Conservation (phyloP, 2,329 filamentous ascomycete species). For the Ceratocystis papillata region DNA sequence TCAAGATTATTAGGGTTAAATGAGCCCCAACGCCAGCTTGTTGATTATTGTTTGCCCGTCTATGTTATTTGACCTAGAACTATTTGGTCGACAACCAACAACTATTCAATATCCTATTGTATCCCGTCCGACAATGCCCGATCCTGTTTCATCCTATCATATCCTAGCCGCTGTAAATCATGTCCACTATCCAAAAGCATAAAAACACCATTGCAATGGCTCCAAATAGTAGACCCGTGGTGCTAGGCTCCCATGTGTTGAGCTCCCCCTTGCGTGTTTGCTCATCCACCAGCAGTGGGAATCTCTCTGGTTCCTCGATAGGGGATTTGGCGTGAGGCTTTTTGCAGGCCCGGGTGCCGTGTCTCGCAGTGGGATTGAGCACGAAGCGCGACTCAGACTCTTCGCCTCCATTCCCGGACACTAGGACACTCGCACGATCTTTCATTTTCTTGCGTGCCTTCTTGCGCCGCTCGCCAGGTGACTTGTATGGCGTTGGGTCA, state of each 20-base stretch:
- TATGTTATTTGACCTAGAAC: no score
- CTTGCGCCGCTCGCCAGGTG: slow-evolving; percentile 15
- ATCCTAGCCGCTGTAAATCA: slow-evolving; percentile 6
- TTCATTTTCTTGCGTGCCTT: slow-evolving; percentile 15
- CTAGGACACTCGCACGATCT: neutral
- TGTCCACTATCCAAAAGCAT: slow-evolving; percentile 14
- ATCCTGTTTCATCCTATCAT: neutral
- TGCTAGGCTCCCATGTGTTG: slow-evolving; percentile 10
- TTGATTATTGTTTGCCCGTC: neutral
- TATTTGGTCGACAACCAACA: no score
- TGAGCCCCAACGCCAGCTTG: neutral
- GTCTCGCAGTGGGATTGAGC: neutral
- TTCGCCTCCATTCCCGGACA: neutral
- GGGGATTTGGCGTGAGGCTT: neutral
- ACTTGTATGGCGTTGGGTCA: slow-evolving; percentile 14
- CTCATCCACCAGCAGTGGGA: neutral
- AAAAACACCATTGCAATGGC: slow-evolving; percentile 1
- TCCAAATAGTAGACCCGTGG: slow-evolving; percentile 2
- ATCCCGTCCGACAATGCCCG: neutral
- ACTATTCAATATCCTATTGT: no score
- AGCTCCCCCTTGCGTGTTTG: neutral
- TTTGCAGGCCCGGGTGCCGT: neutral
- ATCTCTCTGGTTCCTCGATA: neutral
- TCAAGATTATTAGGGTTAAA: neutral
- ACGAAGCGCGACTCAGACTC: neutral